These are phyloP conservation scores for Scutellaria galericulata DNA, from an alignment of 257 asterid species.

Conservation along the genomic window DNA sequence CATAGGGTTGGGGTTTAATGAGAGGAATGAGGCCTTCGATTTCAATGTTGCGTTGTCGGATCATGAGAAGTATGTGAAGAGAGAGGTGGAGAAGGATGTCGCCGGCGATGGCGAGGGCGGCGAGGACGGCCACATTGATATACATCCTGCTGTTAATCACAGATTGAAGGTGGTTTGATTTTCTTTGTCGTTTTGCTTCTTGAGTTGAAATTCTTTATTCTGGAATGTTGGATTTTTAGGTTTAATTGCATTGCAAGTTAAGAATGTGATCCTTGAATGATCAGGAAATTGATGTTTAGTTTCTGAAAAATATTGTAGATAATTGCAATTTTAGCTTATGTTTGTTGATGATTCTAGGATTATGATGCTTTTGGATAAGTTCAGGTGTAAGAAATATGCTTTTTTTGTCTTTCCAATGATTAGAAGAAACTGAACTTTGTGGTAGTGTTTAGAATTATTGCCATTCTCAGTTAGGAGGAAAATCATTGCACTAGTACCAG, in stretches of 20 bases:
- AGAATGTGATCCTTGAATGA: slow-evolving; percentile 19
- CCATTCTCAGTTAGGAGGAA: neutral
- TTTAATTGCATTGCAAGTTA: neutral
- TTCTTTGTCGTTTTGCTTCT: neutral
- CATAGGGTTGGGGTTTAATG: slow-evolving; percentile 83
- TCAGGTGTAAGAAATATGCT: slow-evolving; percentile 1
- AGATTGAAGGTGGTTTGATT: slow-evolving; percentile 63
- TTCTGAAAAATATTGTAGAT: neutral
- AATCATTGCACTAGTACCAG: neutral
- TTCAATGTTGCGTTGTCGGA: slow-evolving; percentile 89
- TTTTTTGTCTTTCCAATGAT: neutral
- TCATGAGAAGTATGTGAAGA: slow-evolving; percentile 88
- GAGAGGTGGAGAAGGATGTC: slow-evolving; percentile 71
- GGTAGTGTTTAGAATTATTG: neutral
- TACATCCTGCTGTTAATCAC: slow-evolving; percentile 93
- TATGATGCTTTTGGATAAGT: slow-evolving; percentile 6
- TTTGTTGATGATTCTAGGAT: slow-evolving; percentile 5
- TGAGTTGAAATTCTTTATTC: neutral
- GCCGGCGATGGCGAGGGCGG: slow-evolving; percentile 49
- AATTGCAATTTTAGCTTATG: neutral
- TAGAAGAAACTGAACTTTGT: slow-evolving; percentile 4
- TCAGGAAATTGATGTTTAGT: slow-evolving; percentile 1
- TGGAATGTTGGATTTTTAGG: neutral
- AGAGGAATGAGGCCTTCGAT: slow-evolving; percentile 98
- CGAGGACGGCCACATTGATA: slow-evolving; percentile 67